phyloP scores from a whole-genome alignment of 2,329 filamentous ascomycete genomes.

The Aureobasidium musti region DNA sequence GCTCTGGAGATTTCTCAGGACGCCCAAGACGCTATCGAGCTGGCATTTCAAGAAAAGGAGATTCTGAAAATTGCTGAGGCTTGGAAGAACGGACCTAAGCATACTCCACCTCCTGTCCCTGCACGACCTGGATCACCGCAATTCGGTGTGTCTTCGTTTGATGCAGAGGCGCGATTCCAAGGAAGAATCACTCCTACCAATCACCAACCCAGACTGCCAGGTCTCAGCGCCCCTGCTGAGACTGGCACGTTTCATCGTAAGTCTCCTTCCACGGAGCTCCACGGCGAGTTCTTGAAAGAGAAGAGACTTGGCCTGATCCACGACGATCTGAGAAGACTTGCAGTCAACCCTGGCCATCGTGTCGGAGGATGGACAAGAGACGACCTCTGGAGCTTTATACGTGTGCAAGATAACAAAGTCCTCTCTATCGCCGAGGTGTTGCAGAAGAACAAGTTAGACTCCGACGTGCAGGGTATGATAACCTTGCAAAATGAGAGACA shows the following conservation, averaged over 20 bases:
- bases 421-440: neutral
- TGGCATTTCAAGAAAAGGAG: conserved; percentile 1
- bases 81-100: conserved; percentile 1
- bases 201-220: too few species aligned
- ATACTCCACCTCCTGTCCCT: conserved; percentile 1
- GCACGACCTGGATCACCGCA: neutral
- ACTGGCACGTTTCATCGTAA: neutral
- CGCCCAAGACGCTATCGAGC: neutral
- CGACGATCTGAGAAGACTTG: neutral
- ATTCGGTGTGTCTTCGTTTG: neutral
- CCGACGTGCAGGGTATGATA: neutral
- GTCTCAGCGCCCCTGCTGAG: neutral
- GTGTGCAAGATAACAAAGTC: neutral
- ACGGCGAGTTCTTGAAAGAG: neutral
- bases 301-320: neutral
- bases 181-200: neutral
- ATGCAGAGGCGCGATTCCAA: neutral
- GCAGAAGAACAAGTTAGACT: neutral
- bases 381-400: neutral
- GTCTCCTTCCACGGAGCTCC: neutral
- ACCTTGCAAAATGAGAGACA: neutral
- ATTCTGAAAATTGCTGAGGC: neutral
- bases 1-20: neutral
- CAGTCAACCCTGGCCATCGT: neutral
- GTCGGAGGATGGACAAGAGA: neutral